Base-by-base conservation (phyloP, 306 rosid genomes). In the Malus orientalis region DNA sequence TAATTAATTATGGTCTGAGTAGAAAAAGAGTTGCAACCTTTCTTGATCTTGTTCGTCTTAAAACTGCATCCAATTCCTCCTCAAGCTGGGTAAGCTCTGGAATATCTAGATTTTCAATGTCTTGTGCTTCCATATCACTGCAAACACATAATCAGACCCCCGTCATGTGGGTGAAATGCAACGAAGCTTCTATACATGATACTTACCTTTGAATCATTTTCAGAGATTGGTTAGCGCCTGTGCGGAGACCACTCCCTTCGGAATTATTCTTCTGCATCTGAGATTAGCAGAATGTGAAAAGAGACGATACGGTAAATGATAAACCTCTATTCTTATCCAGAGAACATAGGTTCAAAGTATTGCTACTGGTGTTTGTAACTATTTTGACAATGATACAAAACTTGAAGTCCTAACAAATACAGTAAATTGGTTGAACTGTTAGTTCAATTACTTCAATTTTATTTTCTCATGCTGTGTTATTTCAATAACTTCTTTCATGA, bases 61-160 rank as follows among this genome's bases (percentile, higher is more conserved):
- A 19, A 47, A 33, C 3, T 25, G 55, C 70, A 59, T 74, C 83
- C n/a, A 74, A 62, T 80, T 73, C 70, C 66, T 19, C 27, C 38
- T 80, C 83, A 16, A 74, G 71, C 19, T 45, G 57, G 36, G 66
- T 49, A 18, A 80, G 79, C 75, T 80, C 71, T 11, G 38, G 8
- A 16, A 74, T 38, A 70, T 80, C 73, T 60, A 74, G 40, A 29
- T 67, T 38, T 1, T 74, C 70, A 33, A 80, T 49, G 75, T 74
- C 53, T 38, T 67, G 79, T 8, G 70, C 36, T 13, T 74, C 78
- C 54, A 30, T 15, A 23, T 47, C 62, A 74, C 78, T 62, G 60
- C 70, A 74, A 44, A 16, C 59, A 45, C 33, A 74, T 12, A n/a
- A 57, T 33, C 76, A 38, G 45, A 60, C 61, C 59, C 29, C 29